These are phyloP conservation scores for Teratosphaeriaceae sp. DNA, from an alignment of 2,329 filamentous ascomycete species.

Conservation along the genomic window DNA sequence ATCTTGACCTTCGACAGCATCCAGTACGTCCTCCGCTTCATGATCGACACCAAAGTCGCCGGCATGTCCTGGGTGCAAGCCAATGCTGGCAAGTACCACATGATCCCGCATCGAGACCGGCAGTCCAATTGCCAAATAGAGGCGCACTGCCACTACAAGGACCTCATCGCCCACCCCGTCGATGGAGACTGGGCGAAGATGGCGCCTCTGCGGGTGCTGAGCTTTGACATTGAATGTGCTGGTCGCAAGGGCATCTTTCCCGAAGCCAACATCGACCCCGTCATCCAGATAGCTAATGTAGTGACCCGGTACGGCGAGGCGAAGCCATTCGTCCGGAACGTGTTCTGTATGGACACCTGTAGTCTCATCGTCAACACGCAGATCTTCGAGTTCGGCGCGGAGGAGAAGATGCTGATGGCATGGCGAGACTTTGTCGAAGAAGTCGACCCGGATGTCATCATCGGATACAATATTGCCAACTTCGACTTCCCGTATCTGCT, in stretches of 20 bases:
- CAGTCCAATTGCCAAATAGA: conserved; percentile 97
- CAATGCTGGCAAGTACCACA: conserved; percentile 63
- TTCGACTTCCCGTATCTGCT: conserved; percentile 98
- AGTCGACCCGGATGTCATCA: conserved; percentile 94
- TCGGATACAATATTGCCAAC: conserved; percentile 97
- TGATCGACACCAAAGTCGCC: conserved; percentile 92
- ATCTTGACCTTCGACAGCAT: conserved; percentile 94
- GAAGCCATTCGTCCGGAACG: conserved; percentile 92
- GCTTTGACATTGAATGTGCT: conserved; percentile 98
- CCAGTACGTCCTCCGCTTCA: conserved; percentile 90
- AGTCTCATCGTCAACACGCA: conserved; percentile 94
- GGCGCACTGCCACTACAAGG: conserved; percentile 71
- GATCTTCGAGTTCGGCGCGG: conserved; percentile 72
- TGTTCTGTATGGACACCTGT: conserved; percentile 89
- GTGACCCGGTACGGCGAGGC: conserved; percentile 92
- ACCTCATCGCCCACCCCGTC: conserved; percentile 79
- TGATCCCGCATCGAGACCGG: conserved; percentile 58
- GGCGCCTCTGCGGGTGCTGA: conserved; percentile 85
- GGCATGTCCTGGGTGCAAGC: conserved; percentile 98
- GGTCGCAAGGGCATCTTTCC: conserved; percentile 97
- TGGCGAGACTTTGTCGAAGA: conserved; percentile 88
- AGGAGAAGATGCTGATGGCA: conserved; percentile 82
- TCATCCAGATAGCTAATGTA: conserved; percentile 97
- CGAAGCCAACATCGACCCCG: conserved; percentile 82
- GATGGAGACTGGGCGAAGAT: conserved; percentile 99